These are phyloP conservation scores for Dentipellis sp. DNA, from an alignment of 768 basidiomycete species.

Conservation along the genomic window DNA sequence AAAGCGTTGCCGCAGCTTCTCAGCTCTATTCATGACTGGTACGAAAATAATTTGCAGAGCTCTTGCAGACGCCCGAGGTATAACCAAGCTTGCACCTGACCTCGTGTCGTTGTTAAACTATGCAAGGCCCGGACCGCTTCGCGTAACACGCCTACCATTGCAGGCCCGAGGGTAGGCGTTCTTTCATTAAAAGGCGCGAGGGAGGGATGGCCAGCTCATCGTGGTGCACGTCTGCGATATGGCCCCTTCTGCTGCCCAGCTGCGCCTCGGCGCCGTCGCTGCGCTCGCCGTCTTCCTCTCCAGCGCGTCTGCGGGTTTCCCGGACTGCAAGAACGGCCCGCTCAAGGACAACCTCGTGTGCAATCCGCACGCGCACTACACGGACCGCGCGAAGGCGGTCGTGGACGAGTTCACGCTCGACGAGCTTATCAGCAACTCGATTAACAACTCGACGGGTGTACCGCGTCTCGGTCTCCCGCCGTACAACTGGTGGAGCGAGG, in stretches of 20 bases:
- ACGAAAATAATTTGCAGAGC: not conserved
- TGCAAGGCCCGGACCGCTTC: not conserved
- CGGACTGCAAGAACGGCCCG: not conserved
- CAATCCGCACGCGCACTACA: constrained; percentile 32
- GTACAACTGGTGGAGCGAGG: constrained; percentile 58
- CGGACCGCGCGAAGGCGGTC: constrained; percentile 40
- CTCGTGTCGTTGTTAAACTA: not conserved
- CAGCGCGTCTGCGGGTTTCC: not conserved
- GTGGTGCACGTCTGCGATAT: not conserved
- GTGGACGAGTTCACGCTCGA: constrained; percentile 38
- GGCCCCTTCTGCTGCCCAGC: not conserved
- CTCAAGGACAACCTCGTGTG: constrained; percentile 23
- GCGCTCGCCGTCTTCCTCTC: not conserved
- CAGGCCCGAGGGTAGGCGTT: not conserved
- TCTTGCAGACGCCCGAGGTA: not conserved
- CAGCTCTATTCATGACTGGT: not conserved
- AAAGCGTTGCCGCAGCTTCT: not conserved
- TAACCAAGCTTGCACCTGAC: not conserved
- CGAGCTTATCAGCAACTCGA: constrained; percentile 44
- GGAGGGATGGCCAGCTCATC: not conserved
- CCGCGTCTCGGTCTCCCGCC: constrained; percentile 45
- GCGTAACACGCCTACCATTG: not conserved
- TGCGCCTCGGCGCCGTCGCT: not conserved
- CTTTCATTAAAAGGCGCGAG: not conserved
- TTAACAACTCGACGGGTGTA: constrained; percentile 40